Base-by-base conservation (phyloP, 768 basidiomycete genomes). In the Trichaptum fuscoviolaceum region DNA sequence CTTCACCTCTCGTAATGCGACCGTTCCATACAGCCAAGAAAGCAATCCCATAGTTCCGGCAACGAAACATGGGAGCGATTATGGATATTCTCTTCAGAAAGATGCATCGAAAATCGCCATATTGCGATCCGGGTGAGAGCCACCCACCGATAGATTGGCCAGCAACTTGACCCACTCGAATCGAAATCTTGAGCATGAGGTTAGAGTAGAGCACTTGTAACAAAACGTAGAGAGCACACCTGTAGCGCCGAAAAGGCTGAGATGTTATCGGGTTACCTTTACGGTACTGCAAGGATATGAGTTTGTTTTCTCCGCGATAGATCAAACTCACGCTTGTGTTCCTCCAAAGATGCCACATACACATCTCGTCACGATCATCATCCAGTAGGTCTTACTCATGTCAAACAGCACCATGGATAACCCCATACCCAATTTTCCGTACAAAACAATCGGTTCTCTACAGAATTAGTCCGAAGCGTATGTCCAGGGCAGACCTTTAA, bases 381-480 rank as follows among this genome's bases (percentile, higher is more conserved):
- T 24, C 58, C 58, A 60, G 7, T 7, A 60, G 10, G 58, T 7
- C 10, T 30, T 23, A 20, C 58, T 60, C 58, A 60, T 24, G 7
- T 20, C 58, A 60, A 60, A 60, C 7, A 60, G 58, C 8, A 60
- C 26, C 35, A 62, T 57, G 42, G 68, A 65, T 57, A 70, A 30
- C 18, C 36, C 23, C 17, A 66, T 36, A 18, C 23, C 60, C 17
- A 66, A 70, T 24, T 68, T 68, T 1, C 67, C 35, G 15, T 34
- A 25, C 10, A 84, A 71, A 61, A 85, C 76, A 6, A 84, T 80
- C 7, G 83, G 83, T 65, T 83, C 82, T 26, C 84, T 79, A 7
- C 84, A 84, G 58, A 84, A 74, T 3, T 75, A 74, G 66, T 84
- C 83, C 0, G 84, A 85, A 0, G 79, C 70, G 8, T 80, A 75